Evolutionary conservation across 352 stramenopile species (phyloP).

Genomic region (Phytophthora pini): DNA sequence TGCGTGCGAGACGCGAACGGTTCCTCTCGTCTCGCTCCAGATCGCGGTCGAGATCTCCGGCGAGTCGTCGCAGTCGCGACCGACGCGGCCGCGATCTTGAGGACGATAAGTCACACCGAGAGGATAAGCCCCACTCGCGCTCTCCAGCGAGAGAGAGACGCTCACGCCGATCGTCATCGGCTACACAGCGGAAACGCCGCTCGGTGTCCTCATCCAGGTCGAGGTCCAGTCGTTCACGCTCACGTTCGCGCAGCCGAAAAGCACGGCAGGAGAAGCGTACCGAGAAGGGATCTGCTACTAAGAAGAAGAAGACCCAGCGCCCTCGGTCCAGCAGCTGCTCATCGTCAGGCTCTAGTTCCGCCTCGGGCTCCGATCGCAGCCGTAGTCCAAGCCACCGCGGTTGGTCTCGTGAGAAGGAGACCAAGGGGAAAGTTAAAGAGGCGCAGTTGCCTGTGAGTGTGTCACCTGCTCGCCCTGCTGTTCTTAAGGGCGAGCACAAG

Average conservation of each 20-base stretch:
- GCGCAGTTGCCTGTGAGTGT: conserved; percentile 15
- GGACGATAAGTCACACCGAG: conserved; percentile 11
- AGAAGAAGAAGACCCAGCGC: conserved; percentile 15
- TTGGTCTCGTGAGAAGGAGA: conserved; percentile 6
- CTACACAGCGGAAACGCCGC: conserved; percentile 24
- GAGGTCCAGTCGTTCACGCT: conserved; percentile 31
- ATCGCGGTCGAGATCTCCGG: conserved; percentile 24
- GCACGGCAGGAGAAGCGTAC: conserved; percentile 5
- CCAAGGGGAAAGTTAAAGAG: conserved; percentile 22
- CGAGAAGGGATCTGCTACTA: not conserved
- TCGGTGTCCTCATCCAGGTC: conserved; percentile 37
- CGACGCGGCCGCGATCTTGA: conserved; percentile 22
- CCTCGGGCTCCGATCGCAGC: conserved; percentile 12
- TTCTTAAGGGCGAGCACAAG: conserved; percentile 42
- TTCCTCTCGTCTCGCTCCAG: conserved; percentile 28
- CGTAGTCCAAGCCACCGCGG: not conserved
- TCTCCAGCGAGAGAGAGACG: conserved; percentile 9
- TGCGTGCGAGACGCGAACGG: conserved; percentile 38
- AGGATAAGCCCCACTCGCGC: conserved; percentile 17
- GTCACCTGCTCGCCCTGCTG: conserved; percentile 23
- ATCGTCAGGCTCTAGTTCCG: conserved; percentile 12
- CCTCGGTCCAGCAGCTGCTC: conserved; percentile 12
- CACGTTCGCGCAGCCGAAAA: conserved; percentile 31
- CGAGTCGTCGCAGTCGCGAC: conserved; percentile 17
- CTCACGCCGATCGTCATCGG: conserved; percentile 17